Evolutionary conservation across 176 grass and related monocot species (phyloP), one percentile per base, ranked within the genome.

Genomic region (Eleusine indica): DNA sequence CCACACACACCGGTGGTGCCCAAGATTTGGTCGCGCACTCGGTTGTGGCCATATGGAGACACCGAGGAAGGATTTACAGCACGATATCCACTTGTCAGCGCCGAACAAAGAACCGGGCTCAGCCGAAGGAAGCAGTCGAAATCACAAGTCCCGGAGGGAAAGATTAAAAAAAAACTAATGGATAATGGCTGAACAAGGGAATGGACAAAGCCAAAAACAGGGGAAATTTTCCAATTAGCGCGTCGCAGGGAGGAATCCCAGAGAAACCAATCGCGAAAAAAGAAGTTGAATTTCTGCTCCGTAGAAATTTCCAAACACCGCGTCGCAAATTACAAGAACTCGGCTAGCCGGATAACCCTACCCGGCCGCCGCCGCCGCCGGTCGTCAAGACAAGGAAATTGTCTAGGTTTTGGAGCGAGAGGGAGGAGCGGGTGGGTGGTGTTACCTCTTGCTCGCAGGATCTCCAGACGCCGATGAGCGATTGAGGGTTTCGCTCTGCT

Each of bases 191-290:
- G 11, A 10, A 16, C 7, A 28, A 25, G n/a, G 21, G 61, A 64
- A 30, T 14, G 9, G 11, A 64, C 61, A 3, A 15, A 29, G 57
- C 57, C 57, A 60, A 60, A 12, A 60, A 10, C 57, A 60, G 57
- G 57, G 21, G 57, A 60, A 22, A 60, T 60, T 60, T 60, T 25
- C 53, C 18, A 57, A 21, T 43, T 71, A 86, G 80, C 56, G 28
- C 14, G 16, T 9, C 37, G 6, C 19, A 9, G 12, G 14, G 30
- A 32, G 66, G 43, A 74, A 80, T 86, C 77, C 58, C 35, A 51
- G 61, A 48, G 79, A 70, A 87, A 80, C 61, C 51, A 41, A 47
- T 39, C 29, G 30, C 73, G 63, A 39, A 54, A 82, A 82, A 51
- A 39, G 3, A 18, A 30, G 7, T 76, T 22, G 0, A 32, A 22